Base-by-base conservation (phyloP, 2,329 filamentous ascomycete genomes). In the Westerdykella ornata region DNA sequence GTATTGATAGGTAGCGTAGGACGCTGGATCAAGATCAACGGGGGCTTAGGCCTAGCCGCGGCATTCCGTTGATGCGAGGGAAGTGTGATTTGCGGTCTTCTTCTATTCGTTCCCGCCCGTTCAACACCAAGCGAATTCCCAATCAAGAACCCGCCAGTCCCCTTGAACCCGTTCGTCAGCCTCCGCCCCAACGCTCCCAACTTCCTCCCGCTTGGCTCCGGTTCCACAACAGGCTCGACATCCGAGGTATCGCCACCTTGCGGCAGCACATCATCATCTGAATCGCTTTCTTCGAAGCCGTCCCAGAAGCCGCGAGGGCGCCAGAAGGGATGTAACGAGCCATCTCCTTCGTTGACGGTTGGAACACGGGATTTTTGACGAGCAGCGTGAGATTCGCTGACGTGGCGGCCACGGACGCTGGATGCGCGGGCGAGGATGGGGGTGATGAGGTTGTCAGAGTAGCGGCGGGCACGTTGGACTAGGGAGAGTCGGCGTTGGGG, bases 291-390 rank as follows among this genome's bases (percentile, higher is more conserved):
- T n/a, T 61, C 59, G 38, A 67, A 77, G 30, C 75, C 75, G 30
- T 80, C 76, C 77, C 77, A 82, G 60, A 81, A 81, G n/a, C 72
- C 72, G 29, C 74, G 73, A 1, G 79, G 79, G 16, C 74, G 71
- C 80, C 80, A 82, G 55, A 81, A 78, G 1, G 79, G 77, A 48
- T 80, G 73, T 5, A 80, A 59, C 31, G 69, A 70, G 33, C 68
- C 68, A 40, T 77, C 70, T 35, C 60, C 53, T 14, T 63, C 58
- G 15, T 52, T 57, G 11, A 64, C 59, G 5, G 48, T 59, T 1
- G 60, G 62, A 0, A 62, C 49, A 1, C 50, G 52, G 9, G 50
- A 52, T 18, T 51, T 55, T 17, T 50, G 47, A 22, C 42, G 50
- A 7, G 46, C 44, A 9, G 45, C 38, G 28, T 57, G 46, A n/a